A percentile compares a stretch with the other conserved stretches of the same genome.
Evolutionary conservation across 2,329 filamentous ascomycete species (phyloP).

Genomic region (Gaeumannomyces tritici): DNA sequence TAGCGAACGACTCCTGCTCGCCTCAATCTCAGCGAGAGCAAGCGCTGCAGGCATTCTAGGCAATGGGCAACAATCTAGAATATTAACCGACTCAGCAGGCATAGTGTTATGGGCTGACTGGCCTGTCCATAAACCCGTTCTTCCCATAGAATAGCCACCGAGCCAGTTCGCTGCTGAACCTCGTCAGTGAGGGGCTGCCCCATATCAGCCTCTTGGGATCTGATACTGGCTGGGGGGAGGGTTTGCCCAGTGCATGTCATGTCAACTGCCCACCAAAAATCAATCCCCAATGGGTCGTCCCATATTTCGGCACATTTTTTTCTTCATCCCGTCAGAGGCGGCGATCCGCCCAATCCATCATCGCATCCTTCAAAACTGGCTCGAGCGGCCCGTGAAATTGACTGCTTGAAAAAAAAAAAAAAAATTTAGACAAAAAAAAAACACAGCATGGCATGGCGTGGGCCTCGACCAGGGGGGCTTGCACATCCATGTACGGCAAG

Average conservation of each 20-base stretch:
- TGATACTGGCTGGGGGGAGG: neutral
- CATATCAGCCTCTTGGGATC: neutral
- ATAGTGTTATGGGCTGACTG: slow-evolving; percentile 1
- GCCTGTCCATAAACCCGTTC: neutral
- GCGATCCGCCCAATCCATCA: neutral
- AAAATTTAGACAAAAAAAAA: neutral
- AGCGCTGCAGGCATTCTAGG: neutral
- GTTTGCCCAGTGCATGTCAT: neutral
- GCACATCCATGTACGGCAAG: neutral
- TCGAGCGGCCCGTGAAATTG: neutral
- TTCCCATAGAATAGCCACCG: slow-evolving; percentile 1
- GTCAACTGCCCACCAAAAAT: neutral
- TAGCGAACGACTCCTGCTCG: neutral
- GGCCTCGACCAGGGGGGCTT: neutral
- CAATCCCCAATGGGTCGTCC: neutral
- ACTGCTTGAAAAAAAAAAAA: too few species aligned
- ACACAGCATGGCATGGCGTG: neutral
- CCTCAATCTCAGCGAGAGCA: neutral
- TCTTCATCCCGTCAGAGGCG: neutral
- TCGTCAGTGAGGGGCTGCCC: neutral
- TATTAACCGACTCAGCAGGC: slow-evolving; percentile 18
- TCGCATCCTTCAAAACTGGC: neutral
- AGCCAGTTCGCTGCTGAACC: slow-evolving; percentile 7
- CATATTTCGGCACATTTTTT: neutral
- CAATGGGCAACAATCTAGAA: slow-evolving; percentile 7